phyloP scores from a whole-genome alignment of 768 basidiomycete genomes.

The Lepiota brunneoincarnata region DNA sequence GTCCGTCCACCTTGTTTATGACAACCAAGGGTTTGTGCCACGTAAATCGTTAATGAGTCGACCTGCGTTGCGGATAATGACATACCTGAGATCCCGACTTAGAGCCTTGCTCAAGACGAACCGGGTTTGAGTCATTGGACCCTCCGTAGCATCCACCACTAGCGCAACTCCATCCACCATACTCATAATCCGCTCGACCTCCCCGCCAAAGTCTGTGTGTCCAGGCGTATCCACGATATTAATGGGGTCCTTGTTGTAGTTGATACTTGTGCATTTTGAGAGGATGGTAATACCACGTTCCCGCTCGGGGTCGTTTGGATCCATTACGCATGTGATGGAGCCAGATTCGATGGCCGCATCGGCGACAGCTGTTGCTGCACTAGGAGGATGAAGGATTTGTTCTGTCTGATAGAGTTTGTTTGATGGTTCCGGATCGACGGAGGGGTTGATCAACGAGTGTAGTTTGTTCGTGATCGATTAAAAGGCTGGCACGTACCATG shows the following conservation, averaged over 20 bases:
- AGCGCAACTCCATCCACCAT: constrained; percentile 62
- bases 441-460: constrained; percentile 50
- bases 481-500: constrained; percentile 35
- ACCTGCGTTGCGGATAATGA: not conserved
- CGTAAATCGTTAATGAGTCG: not conserved
- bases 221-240: constrained; percentile 64
- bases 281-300: constrained; percentile 63
- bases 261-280: constrained; percentile 55
- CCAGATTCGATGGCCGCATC: constrained; percentile 24
- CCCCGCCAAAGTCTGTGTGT: constrained; percentile 63
- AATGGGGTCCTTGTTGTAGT: constrained; percentile 46
- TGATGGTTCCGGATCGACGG: constrained; percentile 47
- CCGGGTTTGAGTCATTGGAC: constrained; percentile 59
- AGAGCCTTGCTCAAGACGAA: constrained; percentile 49
- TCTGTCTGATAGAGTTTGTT: constrained; percentile 34
- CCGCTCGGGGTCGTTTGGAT: constrained; percentile 51
- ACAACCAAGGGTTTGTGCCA: constrained; percentile 50
- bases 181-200: constrained; percentile 58
- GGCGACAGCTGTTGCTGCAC: constrained; percentile 21
- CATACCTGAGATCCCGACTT: constrained; percentile 38
- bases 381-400: constrained; percentile 31
- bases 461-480: constrained; percentile 53
- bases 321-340: constrained; percentile 46
- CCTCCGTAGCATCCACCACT: constrained; percentile 57
- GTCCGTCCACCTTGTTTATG: constrained; percentile 46